A percentile compares a stretch with the other conserved stretches of the same genome.
Evolutionary conservation across 208 protist species (phyloP).

Genomic region (Trypanosoma rangeli): DNA sequence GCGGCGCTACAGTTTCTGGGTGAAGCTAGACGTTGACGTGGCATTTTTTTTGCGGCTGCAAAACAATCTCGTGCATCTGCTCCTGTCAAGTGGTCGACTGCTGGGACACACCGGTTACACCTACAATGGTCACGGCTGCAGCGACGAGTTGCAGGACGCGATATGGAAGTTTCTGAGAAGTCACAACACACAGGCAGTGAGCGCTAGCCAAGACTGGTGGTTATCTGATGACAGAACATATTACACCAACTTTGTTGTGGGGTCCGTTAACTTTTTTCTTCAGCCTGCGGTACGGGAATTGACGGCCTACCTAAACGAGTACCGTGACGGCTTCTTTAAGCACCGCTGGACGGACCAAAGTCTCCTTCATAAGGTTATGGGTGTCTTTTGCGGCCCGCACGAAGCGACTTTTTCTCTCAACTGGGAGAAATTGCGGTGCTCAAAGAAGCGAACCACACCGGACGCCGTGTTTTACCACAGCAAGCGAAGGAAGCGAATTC

Average conservation of each 20-base stretch:
- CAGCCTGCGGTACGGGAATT: slow-evolving; percentile 14
- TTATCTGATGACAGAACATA: slow-evolving; percentile 28
- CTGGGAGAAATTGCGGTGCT: slow-evolving; percentile 26
- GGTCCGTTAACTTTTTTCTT: slow-evolving; percentile 23
- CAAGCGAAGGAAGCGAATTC: slow-evolving; percentile 19
- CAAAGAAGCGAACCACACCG: slow-evolving; percentile 10
- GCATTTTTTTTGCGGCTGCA: slow-evolving; percentile 9
- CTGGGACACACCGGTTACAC: slow-evolving; percentile 26
- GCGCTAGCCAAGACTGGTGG: slow-evolving; percentile 22
- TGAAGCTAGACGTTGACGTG: slow-evolving; percentile 28
- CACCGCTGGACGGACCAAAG: slow-evolving; percentile 32
- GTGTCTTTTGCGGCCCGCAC: slow-evolving; percentile 24
- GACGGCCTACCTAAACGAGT: slow-evolving; percentile 25
- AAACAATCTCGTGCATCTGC: slow-evolving; percentile 19
- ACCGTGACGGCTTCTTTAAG: slow-evolving; percentile 26
- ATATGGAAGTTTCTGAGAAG: slow-evolving; percentile 9
- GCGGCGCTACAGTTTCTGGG: slow-evolving; percentile 29
- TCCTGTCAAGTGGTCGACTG: slow-evolving; percentile 10
- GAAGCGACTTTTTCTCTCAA: slow-evolving; percentile 23
- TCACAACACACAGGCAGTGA: slow-evolving; percentile 1
- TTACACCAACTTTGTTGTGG: slow-evolving; percentile 31
- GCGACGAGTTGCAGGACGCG: slow-evolving; percentile 25
- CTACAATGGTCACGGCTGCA: slow-evolving; percentile 30
- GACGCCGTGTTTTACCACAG: slow-evolving; percentile 27
- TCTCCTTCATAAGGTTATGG: slow-evolving; percentile 31